Percentiles rank a stretch among this genome's conserved stretches.
Conservation (phyloP, 2,329 filamentous ascomycete species). For the Fusarium euwallaceae region DNA sequence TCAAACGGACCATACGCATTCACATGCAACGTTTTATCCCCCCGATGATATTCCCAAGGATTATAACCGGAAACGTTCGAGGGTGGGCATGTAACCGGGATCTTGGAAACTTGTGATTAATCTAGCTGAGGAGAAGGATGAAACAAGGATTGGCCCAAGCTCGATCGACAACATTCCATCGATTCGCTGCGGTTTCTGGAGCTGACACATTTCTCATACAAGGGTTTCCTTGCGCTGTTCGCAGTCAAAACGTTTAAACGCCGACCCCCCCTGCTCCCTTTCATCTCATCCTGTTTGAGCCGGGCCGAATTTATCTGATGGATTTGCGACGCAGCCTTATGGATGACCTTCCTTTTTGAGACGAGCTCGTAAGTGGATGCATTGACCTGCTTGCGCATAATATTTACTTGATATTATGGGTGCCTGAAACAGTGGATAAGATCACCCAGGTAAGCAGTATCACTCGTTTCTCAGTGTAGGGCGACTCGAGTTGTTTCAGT, state of each 20-base stretch:
- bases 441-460: background rate
- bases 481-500: slow-evolving; percentile 15
- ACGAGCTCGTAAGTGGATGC: background rate
- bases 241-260: background rate
- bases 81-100: slow-evolving; percentile 20
- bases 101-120: slow-evolving; percentile 25
- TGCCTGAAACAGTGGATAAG: slow-evolving; percentile 1
- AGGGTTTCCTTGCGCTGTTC: slow-evolving; percentile 9
- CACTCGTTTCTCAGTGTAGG: background rate
- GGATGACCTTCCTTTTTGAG: background rate
- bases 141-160: slow-evolving; percentile 19
- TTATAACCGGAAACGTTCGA: slow-evolving; percentile 14
- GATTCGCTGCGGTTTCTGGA: slow-evolving; percentile 14
- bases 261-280: slow-evolving; percentile 34
- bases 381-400: background rate
- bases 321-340: background rate
- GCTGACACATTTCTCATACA: slow-evolving; percentile 29
- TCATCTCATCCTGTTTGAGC: slow-evolving; percentile 31
- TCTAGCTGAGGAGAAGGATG: slow-evolving; percentile 41
- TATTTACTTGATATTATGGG: background rate
- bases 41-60: slow-evolving; percentile 12
- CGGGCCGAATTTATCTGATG: slow-evolving; percentile 18
- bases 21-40: background rate
- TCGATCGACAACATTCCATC: slow-evolving; percentile 8
- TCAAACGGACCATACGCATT: background rate